Base-by-base conservation (phyloP, 805 yeast species). In the Kodamaea nitidulidarum region DNA sequence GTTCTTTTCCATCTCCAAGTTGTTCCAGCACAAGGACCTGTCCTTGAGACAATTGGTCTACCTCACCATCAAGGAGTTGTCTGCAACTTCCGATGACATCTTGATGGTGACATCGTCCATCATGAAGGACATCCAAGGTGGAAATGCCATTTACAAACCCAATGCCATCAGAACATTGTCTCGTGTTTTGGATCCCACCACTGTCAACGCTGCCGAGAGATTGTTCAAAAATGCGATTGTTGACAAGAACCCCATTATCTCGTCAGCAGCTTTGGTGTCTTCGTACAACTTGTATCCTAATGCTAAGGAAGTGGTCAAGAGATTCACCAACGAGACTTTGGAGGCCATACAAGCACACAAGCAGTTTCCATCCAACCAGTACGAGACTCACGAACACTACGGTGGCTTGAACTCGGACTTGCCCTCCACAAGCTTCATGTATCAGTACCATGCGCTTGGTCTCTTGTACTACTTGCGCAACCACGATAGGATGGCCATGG, bases 21-120 rank as follows among this genome's bases (percentile, higher is more conserved):
- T 93, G 52, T 93, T 93, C 61, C 98, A 93, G 60, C 95, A 91
- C 63, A 85, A 81, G 60, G 90, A 85, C 57, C 79, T 84, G 12
- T 72, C 88, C 0, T 75, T 93, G 58, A 83, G 98, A 63, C 98
- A 93, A 67, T 76, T 86, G 69, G 95, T 91, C 12, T 93, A 91
- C 57, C 71, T 93, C 60, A 91, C 96, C 11, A 88, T 91, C 63
- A 93, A 93, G 68, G 97, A 91, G 62, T 75, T 93, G 46, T 78
- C 91, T 36, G 65, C 81, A 14, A 76, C 84, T 46, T 87, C 96
- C 15, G 86, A 87, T 50, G 97, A 93, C 63, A 88, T 88, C 41
- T 76, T 93, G 62, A 93, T 93, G 98, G 97, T 91, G 18, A 93
- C 98, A 18, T 87, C 96, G 2, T 88, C 96, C 18, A 90, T 93